Evolutionary conservation across 192 early-diverging fungal species (phyloP).

Genomic region (Podila horticola): DNA sequence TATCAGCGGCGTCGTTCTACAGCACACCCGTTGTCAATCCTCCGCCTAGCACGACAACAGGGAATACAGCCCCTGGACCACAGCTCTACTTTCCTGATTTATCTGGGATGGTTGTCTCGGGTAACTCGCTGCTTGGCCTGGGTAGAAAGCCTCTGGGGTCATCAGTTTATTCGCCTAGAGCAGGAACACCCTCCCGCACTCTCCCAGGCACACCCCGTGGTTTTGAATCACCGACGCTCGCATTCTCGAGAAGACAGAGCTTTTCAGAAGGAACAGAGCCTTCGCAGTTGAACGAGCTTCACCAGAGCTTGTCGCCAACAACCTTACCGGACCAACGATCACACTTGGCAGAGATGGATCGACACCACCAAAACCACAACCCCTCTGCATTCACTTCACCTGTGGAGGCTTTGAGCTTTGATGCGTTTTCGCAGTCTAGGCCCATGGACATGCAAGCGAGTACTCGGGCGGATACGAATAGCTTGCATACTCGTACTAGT

Average conservation of each 20-base stretch:
- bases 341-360: background rate
- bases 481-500: background rate
- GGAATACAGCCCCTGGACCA: background rate
- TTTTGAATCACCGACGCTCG: conserved; percentile 41
- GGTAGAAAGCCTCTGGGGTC: conserved; percentile 1
- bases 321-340: background rate
- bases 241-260: conserved; percentile 34
- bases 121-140: conserved; percentile 36
- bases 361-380: background rate
- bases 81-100: conserved; percentile 37
- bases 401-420: conserved; percentile 32
- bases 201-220: conserved; percentile 41
- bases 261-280: conserved; percentile 26
- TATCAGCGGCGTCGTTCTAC: conserved; percentile 40
- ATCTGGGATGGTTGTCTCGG: conserved; percentile 29
- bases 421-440: conserved; percentile 15
- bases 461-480: conserved; percentile 16
- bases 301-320: background rate
- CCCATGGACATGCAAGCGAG: conserved; percentile 11
- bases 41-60: background rate
- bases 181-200: conserved; percentile 31
- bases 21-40: conserved; percentile 16
- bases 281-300: background rate
- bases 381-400: conserved; percentile 21
- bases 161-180: conserved; percentile 10